These are phyloP conservation scores for Talaromyces pinophilus DNA, from an alignment of 2,329 filamentous ascomycete genomes.

Conservation along the genomic window DNA sequence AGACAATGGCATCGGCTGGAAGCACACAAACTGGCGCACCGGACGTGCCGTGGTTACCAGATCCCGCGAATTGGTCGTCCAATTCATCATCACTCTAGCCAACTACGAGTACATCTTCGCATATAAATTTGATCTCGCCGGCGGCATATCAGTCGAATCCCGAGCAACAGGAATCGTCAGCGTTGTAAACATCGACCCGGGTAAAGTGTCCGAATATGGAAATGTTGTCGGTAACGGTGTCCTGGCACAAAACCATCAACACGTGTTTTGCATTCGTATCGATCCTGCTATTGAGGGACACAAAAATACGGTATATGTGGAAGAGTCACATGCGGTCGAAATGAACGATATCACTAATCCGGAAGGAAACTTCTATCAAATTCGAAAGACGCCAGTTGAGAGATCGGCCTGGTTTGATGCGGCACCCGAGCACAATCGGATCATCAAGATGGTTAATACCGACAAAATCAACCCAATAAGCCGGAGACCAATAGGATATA, in stretches of 20 bases:
- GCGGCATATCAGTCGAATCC: constrained; percentile 63
- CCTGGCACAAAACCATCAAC: constrained; percentile 64
- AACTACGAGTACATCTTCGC: constrained; percentile 72
- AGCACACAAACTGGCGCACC: constrained; percentile 70
- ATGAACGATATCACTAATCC: constrained; percentile 56
- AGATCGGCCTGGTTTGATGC: constrained; percentile 53
- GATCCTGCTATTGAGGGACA: constrained; percentile 61
- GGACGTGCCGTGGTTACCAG: constrained; percentile 64
- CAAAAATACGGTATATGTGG: constrained; percentile 56
- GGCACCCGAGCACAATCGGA: constrained; percentile 47
- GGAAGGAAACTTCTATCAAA: constrained; percentile 54
- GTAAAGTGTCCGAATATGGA: constrained; percentile 47
- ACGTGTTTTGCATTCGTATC: constrained; percentile 62
- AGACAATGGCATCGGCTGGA: constrained; percentile 69
- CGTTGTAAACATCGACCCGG: constrained; percentile 60
- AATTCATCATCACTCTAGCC: constrained; percentile 67
- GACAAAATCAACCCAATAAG: constrained; percentile 56
- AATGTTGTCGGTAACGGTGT: constrained; percentile 56
- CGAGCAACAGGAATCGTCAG: constrained; percentile 68
- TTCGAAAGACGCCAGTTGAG: constrained; percentile 49
- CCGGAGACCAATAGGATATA: constrained; percentile 56
- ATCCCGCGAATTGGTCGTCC: constrained; percentile 63
- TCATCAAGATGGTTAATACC: constrained; percentile 61
- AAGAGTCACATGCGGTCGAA: constrained; percentile 61
- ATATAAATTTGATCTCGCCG: constrained; percentile 55